phyloP scores from a whole-genome alignment of 768 basidiomycete genomes.

The Russula olivacea region DNA sequence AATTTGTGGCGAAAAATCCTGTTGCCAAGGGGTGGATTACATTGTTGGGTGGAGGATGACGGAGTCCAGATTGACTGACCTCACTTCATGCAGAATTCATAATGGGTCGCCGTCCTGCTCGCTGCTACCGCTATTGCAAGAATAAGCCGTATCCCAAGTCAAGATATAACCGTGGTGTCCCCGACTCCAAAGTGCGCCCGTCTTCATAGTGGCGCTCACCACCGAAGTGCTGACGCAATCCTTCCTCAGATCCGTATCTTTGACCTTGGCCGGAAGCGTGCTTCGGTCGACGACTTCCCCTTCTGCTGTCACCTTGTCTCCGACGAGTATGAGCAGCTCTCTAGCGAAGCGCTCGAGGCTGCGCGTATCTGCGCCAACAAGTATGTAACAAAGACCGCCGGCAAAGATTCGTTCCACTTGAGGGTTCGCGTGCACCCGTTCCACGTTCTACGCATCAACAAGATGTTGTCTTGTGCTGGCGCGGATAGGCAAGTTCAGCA shows the following conservation, averaged over 20 bases:
- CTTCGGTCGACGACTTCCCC: slow-evolving; percentile 95
- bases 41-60: background rate
- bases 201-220: background rate
- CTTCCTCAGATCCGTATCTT: slow-evolving; percentile 84
- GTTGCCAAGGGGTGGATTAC: slow-evolving; percentile 13
- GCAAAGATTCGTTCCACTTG: slow-evolving; percentile 99
- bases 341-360: slow-evolving; percentile 92
- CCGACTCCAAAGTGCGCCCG: slow-evolving; percentile 77
- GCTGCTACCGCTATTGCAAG: slow-evolving; percentile 99
- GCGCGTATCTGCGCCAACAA: slow-evolving; percentile 99
- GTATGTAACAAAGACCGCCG: slow-evolving; percentile 95
- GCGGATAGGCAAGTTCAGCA: slow-evolving; percentile 75
- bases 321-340: slow-evolving; percentile 96
- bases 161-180: slow-evolving; percentile 97
- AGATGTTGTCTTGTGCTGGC: slow-evolving; percentile 99
- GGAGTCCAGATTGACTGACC: background rate
- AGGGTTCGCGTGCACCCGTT: slow-evolving; percentile 96
- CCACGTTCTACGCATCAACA: slow-evolving; percentile 99
- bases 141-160: slow-evolving; percentile 98
- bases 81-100: slow-evolving; percentile 3
- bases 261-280: slow-evolving; percentile 93
- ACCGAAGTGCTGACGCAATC: background rate
- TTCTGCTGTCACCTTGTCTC: slow-evolving; percentile 96
- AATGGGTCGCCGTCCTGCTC: slow-evolving; percentile 97
- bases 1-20: background rate